Evolutionary conservation across 1,284 basidiomycete genomes (phyloP).

Genomic region (Schizophyllum amplum): DNA sequence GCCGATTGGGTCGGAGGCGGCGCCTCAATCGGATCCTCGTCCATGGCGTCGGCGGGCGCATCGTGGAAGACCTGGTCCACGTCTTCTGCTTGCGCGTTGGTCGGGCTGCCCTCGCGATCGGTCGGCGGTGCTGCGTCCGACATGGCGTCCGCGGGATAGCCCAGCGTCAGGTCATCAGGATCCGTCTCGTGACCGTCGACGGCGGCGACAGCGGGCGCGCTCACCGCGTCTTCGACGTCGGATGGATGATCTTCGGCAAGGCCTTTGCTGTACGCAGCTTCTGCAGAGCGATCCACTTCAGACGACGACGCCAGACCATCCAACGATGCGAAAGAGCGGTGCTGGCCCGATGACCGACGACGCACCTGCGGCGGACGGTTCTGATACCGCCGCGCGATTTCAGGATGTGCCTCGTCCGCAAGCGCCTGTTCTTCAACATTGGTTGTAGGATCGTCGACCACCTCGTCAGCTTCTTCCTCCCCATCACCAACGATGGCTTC

Average conservation of each 20-base stretch:
- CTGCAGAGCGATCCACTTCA: neutral
- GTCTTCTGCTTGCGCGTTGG: neutral
- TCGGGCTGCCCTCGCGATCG: too few species aligned
- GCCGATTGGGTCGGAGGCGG: neutral
- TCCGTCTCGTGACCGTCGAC: neutral
- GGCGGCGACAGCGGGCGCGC: neutral
- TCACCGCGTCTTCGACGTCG: neutral
- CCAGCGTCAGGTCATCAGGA: neutral
- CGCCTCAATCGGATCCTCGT: neutral
- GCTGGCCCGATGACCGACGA: neutral
- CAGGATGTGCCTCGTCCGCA: neutral
- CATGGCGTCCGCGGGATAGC: neutral
- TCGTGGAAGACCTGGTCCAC: neutral
- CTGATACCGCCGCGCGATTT: neutral
- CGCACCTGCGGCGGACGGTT: neutral
- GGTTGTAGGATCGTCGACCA: too few species aligned
- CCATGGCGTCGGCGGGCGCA: neutral
- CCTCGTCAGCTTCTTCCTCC: too few species aligned
- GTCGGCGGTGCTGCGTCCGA: neutral
- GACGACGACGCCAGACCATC: neutral
- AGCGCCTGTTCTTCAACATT: too few species aligned
- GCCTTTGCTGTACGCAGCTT: neutral
- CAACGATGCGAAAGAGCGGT: neutral
- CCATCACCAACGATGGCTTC: too few species aligned
- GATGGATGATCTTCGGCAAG: neutral